These are phyloP conservation scores for Ochetophila trinervis DNA, from an alignment of 306 rosid species.

Conservation along the genomic window DNA sequence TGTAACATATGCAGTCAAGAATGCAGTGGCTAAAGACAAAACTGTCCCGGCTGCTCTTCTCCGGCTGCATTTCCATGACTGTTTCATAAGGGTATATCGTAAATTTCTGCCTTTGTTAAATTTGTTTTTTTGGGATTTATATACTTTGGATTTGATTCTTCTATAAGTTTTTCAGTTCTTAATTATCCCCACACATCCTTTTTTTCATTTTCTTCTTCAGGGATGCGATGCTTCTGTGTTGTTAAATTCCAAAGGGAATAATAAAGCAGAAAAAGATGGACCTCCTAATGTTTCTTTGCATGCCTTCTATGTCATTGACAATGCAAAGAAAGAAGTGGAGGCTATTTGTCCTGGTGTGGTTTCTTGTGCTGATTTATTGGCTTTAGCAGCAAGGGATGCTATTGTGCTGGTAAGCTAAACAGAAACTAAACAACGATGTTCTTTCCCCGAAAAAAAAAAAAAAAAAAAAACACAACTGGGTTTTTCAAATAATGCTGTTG, in stretches of 20 bases:
- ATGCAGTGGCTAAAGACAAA: conserved; percentile 33
- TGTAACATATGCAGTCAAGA: conserved; percentile 28
- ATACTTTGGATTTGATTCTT: neutral
- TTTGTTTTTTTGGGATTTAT: neutral
- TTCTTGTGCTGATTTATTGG: conserved; percentile 54
- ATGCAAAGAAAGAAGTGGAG: conserved; percentile 48
- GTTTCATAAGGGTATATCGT: conserved; percentile 45
- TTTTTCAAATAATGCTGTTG: too few species aligned
- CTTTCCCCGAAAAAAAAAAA: neutral
- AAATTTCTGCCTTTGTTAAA: neutral
- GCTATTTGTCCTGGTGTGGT: conserved; percentile 53
- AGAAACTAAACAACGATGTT: neutral
- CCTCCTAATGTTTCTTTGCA: conserved; percentile 51
- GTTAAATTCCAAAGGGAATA: conserved; percentile 40
- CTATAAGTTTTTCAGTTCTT: too few species aligned
- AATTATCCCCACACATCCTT: too few species aligned
- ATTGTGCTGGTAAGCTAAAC: conserved; percentile 34
- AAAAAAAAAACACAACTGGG: neutral
- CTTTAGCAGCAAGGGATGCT: conserved; percentile 58
- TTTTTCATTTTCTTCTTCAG: conserved; percentile 15
- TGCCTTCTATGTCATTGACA: conserved; percentile 46
- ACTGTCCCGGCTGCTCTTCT: conserved; percentile 54
- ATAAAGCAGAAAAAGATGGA: conserved; percentile 56
- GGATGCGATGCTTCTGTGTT: conserved; percentile 57
- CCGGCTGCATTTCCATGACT: conserved; percentile 59